Evolutionary conservation across 495 filamentous ascomycete species (phyloP).

Genomic region (Parathielavia appendiculata): DNA sequence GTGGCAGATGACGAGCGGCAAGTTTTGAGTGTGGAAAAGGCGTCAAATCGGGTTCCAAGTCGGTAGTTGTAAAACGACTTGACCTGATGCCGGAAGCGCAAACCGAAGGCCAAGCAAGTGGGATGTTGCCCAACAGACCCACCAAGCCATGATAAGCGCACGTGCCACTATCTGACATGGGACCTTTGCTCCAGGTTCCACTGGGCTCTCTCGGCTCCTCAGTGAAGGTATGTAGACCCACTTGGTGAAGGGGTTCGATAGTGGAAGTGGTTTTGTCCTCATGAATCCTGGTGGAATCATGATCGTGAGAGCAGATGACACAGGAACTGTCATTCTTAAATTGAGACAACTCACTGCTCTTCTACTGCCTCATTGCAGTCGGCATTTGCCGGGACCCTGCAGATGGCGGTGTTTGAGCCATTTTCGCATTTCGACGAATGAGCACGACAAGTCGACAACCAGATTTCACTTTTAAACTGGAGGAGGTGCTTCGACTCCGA

Average conservation of each 20-base stretch:
- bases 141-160: slow-evolving; percentile 17
- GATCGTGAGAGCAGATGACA: background rate
- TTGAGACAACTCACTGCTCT: background rate
- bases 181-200: too few species aligned
- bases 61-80: background rate
- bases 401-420: slow-evolving; percentile 5
- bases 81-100: background rate
- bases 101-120: slow-evolving; percentile 11
- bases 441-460: background rate
- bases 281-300: background rate
- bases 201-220: too few species aligned
- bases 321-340: background rate
- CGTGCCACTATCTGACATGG: slow-evolving; percentile 1
- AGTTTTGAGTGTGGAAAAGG: background rate
- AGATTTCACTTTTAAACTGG: background rate
- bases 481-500: too few species aligned
- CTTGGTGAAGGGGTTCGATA: too few species aligned
- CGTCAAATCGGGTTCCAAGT: background rate
- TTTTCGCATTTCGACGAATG: background rate
- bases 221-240: too few species aligned
- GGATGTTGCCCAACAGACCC: slow-evolving; percentile 11
- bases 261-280: too few species aligned
- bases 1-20: background rate
- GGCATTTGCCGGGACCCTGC: background rate
- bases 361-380: background rate